These are phyloP conservation scores for Hexamita inflata DNA, from an alignment of 208 protist species.

Conservation along the genomic window DNA sequence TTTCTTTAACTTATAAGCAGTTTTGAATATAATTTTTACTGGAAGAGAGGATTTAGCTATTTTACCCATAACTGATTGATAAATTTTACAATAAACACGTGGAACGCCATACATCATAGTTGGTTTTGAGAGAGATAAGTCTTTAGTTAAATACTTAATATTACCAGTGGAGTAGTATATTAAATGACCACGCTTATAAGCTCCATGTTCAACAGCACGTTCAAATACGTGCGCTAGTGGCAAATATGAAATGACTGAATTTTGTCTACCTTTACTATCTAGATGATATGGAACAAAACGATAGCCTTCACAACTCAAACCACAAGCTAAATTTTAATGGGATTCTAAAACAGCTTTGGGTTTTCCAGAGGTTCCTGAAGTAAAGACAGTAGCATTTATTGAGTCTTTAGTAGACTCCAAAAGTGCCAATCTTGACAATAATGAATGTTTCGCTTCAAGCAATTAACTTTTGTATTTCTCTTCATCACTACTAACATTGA, in stretches of 20 bases:
- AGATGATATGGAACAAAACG: neutral
- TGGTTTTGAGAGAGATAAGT: neutral
- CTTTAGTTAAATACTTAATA: slow-evolving; percentile 7
- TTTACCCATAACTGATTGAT: neutral
- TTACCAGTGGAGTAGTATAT: slow-evolving; percentile 22
- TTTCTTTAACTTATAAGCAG: neutral
- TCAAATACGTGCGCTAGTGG: slow-evolving; percentile 21
- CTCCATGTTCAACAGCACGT: neutral
- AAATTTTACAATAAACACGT: slow-evolving; percentile 7
- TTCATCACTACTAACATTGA: too few relatives aligned
- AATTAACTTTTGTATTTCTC: too few relatives aligned
- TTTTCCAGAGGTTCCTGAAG: slow-evolving; percentile 20
- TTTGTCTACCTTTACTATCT: neutral
- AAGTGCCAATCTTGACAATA: too few relatives aligned
- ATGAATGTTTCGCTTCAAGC: too few relatives aligned
- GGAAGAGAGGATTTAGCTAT: neutral
- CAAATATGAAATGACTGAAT: slow-evolving; percentile 9
- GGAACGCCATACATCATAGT: neutral
- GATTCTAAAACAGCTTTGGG: slow-evolving; percentile 10
- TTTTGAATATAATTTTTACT: neutral
- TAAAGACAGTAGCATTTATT: neutral
- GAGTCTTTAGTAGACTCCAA: too few relatives aligned
- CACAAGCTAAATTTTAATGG: neutral
- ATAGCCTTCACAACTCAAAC: neutral
- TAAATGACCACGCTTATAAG: neutral